A percentile compares a stretch with the other conserved stretches of the same genome.
phyloP scores from a whole-genome alignment of 208 protist genomes.

The Trypanosoma conorhini region DNA sequence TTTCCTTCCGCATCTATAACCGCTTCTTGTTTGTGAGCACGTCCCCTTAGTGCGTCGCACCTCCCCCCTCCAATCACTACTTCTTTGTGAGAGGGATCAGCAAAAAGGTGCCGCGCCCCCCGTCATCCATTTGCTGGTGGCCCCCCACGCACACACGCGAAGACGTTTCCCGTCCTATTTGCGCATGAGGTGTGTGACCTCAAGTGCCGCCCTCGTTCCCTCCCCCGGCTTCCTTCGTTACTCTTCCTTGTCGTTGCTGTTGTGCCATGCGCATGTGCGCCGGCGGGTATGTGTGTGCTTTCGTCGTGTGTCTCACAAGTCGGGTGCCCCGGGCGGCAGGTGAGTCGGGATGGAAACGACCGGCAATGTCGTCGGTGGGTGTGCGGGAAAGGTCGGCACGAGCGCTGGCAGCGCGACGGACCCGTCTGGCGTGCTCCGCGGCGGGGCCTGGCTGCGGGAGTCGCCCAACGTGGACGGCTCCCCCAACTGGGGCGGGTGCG shows the following conservation, averaged over 20 bases:
- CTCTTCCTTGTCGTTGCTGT: not conserved
- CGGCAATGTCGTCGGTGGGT: slow-evolving; percentile 2
- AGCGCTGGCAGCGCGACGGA: not conserved
- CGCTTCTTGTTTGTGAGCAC: no score
- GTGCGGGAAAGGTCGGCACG: slow-evolving; percentile 9
- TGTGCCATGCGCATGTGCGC: not conserved
- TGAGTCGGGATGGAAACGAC: slow-evolving; percentile 2
- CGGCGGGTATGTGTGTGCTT: not conserved
- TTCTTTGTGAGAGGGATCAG: no score
- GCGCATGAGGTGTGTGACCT: no score
- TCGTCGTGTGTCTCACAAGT: slow-evolving; percentile 1
- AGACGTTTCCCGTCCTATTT: no score
- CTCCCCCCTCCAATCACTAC: no score
- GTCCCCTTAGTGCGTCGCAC: no score
- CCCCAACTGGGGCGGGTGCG: slow-evolving; percentile 1
- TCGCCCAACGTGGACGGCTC: not conserved
- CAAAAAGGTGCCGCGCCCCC: no score
- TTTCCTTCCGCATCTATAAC: no score
- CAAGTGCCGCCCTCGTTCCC: not conserved
- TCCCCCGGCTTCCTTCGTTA: not conserved
- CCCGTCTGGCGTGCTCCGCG: slow-evolving; percentile 2
- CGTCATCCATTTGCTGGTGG: no score
- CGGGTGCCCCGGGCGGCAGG: slow-evolving; percentile 1
- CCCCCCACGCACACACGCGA: no score
- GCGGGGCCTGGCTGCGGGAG: slow-evolving; percentile 18